Conservation (phyloP, 2,329 filamentous ascomycete species). For the Falciphora oryzae region DNA sequence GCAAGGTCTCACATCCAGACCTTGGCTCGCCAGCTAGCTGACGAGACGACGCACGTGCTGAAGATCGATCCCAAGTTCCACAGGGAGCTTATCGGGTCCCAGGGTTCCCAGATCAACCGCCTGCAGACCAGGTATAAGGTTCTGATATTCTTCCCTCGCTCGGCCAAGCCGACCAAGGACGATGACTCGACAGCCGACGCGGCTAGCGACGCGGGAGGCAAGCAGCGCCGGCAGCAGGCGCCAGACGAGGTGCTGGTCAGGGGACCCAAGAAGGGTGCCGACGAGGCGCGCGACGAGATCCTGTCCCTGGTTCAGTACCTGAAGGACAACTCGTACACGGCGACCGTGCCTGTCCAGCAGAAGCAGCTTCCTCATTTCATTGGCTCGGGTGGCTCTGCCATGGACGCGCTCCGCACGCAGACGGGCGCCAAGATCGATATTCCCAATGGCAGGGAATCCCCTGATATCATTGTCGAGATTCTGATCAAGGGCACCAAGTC, state of each 20-base stretch:
- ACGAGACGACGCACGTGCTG: slow-evolving; percentile 80
- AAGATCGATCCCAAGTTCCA: slow-evolving; percentile 95
- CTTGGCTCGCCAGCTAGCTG: slow-evolving; percentile 76
- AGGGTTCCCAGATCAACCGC: slow-evolving; percentile 82
- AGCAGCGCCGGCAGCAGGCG: slow-evolving; percentile 64
- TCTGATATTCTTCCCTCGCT: slow-evolving; percentile 85
- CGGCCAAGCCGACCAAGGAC: slow-evolving; percentile 58
- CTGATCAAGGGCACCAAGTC: slow-evolving; percentile 87
- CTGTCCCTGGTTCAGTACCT: slow-evolving; percentile 83
- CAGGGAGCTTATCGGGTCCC: slow-evolving; percentile 84
- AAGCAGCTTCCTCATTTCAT: slow-evolving; percentile 92
- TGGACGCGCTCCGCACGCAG: slow-evolving; percentile 80
- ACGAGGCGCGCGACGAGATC: slow-evolving; percentile 87
- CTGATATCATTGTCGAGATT: slow-evolving; percentile 72
- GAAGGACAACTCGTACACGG: slow-evolving; percentile 77
- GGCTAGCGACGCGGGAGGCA: slow-evolving; percentile 52
- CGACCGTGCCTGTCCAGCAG: slow-evolving; percentile 78
- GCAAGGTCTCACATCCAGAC: slow-evolving; percentile 77
- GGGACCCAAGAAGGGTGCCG: slow-evolving; percentile 87
- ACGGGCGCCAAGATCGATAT: slow-evolving; percentile 91
- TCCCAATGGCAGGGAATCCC: slow-evolving; percentile 69
- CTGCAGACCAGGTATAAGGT: slow-evolving; percentile 91
- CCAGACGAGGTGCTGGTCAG: slow-evolving; percentile 86
- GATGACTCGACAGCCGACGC: slow-evolving; percentile 67
- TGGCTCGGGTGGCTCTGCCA: slow-evolving; percentile 80